A percentile compares a stretch with the other conserved stretches of the same genome.
phyloP scores from a whole-genome alignment of 2,329 filamentous ascomycete genomes.

The Fusarium chlamydosporum region DNA sequence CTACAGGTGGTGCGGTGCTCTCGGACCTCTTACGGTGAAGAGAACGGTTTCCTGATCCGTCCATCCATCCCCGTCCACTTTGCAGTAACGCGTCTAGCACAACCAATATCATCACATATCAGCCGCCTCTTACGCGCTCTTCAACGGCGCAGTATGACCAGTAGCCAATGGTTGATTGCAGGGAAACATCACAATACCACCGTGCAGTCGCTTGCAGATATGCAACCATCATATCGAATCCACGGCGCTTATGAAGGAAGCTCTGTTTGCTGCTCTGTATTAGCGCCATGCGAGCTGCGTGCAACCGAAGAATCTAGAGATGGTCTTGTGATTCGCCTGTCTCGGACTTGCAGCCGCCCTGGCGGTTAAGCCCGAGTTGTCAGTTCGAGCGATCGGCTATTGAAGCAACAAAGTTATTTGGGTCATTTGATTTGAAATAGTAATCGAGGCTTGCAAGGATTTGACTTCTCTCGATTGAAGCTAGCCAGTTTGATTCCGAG shows the following conservation, averaged over 20 bases:
- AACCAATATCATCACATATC: constrained; percentile 15
- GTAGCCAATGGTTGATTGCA: constrained; percentile 22
- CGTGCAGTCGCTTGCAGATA: constrained; percentile 23
- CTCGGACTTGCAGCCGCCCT: constrained; percentile 29
- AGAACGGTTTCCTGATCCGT: background rate
- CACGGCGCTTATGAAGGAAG: constrained; percentile 32
- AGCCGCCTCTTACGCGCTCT: constrained; percentile 45
- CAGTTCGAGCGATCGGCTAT: constrained; percentile 4
- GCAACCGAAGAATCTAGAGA: constrained; percentile 29
- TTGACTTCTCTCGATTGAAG: background rate
- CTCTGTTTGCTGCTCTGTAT: constrained; percentile 2
- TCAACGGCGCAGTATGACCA: constrained; percentile 23
- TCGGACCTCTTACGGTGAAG: constrained; percentile 18
- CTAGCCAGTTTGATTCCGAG: background rate
- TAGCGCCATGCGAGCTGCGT: constrained; percentile 20
- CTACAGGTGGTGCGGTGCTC: constrained; percentile 4
- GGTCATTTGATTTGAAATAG: background rate
- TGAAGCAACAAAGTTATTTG: background rate
- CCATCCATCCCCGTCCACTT: background rate
- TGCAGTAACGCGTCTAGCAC: constrained; percentile 42
- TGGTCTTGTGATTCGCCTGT: constrained; percentile 31
- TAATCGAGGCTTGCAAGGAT: no score
- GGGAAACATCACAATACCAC: constrained; percentile 22
- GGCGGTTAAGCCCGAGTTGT: constrained; percentile 33
- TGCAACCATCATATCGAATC: constrained; percentile 21